These are phyloP conservation scores for Colletotrichum euphorbiae DNA, from an alignment of 2,329 filamentous ascomycete species.

Conservation along the genomic window DNA sequence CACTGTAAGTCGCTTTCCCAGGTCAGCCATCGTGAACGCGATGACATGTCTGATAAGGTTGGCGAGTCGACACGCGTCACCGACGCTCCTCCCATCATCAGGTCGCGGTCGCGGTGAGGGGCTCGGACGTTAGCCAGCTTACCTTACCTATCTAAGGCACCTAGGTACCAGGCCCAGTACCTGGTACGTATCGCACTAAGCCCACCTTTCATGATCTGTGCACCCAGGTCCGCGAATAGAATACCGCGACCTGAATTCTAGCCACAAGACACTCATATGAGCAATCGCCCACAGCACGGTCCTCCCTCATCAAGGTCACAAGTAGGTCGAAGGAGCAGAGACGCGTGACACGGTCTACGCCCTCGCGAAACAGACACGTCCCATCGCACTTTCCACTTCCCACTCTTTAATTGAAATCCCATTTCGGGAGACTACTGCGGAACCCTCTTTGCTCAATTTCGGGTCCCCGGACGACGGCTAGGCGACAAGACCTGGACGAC, in stretches of 20 bases:
- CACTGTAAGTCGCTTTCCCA: too few relatives aligned
- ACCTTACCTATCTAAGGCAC: too few relatives aligned
- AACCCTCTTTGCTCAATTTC: constrained; percentile 21
- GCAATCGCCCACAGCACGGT: background rate
- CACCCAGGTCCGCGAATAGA: background rate
- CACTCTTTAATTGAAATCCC: constrained; percentile 41
- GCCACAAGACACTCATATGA: background rate
- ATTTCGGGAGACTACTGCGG: constrained; percentile 28
- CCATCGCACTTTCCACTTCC: background rate
- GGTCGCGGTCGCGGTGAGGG: background rate
- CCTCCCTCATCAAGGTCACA: background rate
- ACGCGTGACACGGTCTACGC: constrained; percentile 48
- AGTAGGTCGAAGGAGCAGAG: too few relatives aligned
- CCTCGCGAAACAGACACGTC: constrained; percentile 60
- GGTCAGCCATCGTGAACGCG: background rate
- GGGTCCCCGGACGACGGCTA: constrained; percentile 24
- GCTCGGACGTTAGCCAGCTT: too few relatives aligned
- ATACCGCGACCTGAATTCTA: too few relatives aligned
- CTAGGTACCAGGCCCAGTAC: too few relatives aligned
- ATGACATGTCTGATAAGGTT: constrained; percentile 13
- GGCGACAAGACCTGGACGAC: constrained; percentile 2
- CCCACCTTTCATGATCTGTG: background rate
- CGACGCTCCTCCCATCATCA: constrained; percentile 4
- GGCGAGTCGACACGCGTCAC: constrained; percentile 24
- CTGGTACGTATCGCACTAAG: too few relatives aligned